Evolutionary conservation across 2,329 filamentous ascomycete species (phyloP).

Genomic region (Diplodia corticola): DNA sequence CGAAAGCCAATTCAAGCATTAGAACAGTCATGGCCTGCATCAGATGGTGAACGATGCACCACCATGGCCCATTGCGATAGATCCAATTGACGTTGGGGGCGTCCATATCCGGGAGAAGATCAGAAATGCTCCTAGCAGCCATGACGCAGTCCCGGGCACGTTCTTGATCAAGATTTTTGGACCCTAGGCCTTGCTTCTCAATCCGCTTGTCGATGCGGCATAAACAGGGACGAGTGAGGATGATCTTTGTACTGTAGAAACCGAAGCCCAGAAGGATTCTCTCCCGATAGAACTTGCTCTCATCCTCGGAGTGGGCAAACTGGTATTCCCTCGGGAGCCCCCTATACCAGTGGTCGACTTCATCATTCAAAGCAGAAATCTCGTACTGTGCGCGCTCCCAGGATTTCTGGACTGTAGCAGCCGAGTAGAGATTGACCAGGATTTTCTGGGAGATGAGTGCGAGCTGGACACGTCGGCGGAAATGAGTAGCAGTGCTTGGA

Average conservation of each 20-base stretch:
- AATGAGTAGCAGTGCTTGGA: constrained; percentile 3
- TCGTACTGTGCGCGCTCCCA: constrained; percentile 39
- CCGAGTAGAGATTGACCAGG: constrained; percentile 37
- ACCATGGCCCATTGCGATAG: constrained; percentile 43
- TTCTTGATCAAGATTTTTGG: constrained; percentile 35
- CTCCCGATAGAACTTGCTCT: constrained; percentile 28
- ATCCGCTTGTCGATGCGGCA: constrained; percentile 39
- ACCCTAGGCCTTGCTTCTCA: constrained; percentile 32
- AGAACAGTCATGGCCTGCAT: constrained; percentile 42
- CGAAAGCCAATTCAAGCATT: constrained; percentile 39
- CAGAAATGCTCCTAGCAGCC: constrained; percentile 36
- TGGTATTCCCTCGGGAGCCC: constrained; percentile 33
- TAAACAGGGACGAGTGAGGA: constrained; percentile 43
- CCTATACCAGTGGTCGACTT: constrained; percentile 38
- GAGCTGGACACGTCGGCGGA: constrained; percentile 28
- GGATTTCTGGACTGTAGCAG: constrained; percentile 31
- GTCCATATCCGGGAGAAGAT: constrained; percentile 35
- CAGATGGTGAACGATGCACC: constrained; percentile 42
- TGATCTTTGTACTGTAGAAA: constrained; percentile 39
- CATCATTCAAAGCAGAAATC: constrained; percentile 32
- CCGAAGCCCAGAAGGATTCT: constrained; percentile 35
- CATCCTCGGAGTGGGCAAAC: constrained; percentile 27
- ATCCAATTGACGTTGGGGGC: constrained; percentile 28
- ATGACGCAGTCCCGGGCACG: constrained; percentile 37
- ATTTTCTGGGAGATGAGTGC: constrained; percentile 34